A percentile compares a stretch with the other conserved stretches of the same genome.
phyloP scores from a whole-genome alignment of 768 basidiomycete genomes.

The Tulasnella calospora region DNA sequence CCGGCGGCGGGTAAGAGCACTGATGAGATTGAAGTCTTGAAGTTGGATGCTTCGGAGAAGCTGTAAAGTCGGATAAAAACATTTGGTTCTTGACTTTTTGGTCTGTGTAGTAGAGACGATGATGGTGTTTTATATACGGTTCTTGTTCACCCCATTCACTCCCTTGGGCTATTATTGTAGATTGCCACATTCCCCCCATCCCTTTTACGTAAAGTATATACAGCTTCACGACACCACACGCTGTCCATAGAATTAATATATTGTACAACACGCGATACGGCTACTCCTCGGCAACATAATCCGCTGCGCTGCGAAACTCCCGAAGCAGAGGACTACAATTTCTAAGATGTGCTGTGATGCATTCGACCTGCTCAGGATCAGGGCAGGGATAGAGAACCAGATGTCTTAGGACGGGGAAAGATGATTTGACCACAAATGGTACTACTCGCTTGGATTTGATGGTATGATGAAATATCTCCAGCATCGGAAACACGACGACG shows the following conservation, averaged over 20 bases:
- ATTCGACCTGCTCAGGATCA: not conserved
- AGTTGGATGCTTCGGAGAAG: conserved; percentile 14
- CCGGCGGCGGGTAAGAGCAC: conserved; percentile 3
- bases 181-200: not conserved
- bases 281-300: not conserved
- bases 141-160: not conserved
- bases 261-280: not conserved
- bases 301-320: not conserved
- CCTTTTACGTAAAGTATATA: not conserved
- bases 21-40: conserved; percentile 18
- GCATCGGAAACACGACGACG: not conserved
- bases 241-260: not conserved
- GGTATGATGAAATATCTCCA: not conserved
- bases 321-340: not conserved
- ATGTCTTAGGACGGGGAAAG: not conserved
- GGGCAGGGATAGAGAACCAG: not conserved
- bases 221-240: not conserved
- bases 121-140: not conserved
- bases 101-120: not conserved
- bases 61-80: not conserved
- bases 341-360: not conserved
- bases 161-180: conserved; percentile 5
- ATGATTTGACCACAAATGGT: not conserved
- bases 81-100: not conserved
- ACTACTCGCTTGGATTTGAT: not conserved